phyloP scores from a whole-genome alignment of 805 yeast species.

The Komagataella pastoris region DNA sequence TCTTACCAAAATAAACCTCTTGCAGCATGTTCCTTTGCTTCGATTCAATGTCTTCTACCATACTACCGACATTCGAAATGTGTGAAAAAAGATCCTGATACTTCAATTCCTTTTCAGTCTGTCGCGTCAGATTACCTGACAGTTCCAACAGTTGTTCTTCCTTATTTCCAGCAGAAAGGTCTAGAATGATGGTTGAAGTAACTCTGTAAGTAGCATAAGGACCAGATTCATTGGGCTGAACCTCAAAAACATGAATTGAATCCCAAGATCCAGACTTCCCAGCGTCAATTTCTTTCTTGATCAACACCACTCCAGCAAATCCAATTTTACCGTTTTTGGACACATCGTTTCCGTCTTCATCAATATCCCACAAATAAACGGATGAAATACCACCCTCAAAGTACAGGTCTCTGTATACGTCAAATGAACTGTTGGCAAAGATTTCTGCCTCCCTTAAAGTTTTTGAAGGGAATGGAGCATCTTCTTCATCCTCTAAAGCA shows the following conservation, averaged over 20 bases:
- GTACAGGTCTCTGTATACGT: conserved; percentile 83
- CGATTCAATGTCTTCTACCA: conserved; percentile 81
- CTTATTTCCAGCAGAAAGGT: conserved; percentile 26
- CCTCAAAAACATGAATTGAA: conserved; percentile 86
- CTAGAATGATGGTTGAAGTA: conserved; percentile 81
- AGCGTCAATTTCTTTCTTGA: conserved; percentile 49
- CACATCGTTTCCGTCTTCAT: conserved; percentile 19
- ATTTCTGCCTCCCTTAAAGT: conserved; percentile 61
- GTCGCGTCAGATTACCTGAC: conserved; percentile 81
- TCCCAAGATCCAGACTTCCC: conserved; percentile 62
- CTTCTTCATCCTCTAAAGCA: conserved; percentile 31
- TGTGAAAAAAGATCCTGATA: conserved; percentile 48
- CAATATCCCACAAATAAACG: conserved; percentile 84
- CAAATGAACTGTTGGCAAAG: conserved; percentile 82
- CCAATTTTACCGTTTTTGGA: conserved; percentile 36
- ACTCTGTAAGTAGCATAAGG: conserved; percentile 45
- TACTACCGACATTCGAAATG: conserved; percentile 70
- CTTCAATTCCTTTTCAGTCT: conserved; percentile 43
- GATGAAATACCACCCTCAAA: conserved; percentile 90
- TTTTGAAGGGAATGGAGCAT: conserved; percentile 64
- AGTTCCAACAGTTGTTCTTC: conserved; percentile 29
- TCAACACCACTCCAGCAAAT: conserved; percentile 84
- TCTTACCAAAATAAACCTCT: conserved; percentile 91
- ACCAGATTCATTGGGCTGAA: conserved; percentile 24
- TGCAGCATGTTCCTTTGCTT: conserved; percentile 79